Evolutionary conservation across 148 eudicot species (phyloP).

Genomic region (Camellia granthamiana): DNA sequence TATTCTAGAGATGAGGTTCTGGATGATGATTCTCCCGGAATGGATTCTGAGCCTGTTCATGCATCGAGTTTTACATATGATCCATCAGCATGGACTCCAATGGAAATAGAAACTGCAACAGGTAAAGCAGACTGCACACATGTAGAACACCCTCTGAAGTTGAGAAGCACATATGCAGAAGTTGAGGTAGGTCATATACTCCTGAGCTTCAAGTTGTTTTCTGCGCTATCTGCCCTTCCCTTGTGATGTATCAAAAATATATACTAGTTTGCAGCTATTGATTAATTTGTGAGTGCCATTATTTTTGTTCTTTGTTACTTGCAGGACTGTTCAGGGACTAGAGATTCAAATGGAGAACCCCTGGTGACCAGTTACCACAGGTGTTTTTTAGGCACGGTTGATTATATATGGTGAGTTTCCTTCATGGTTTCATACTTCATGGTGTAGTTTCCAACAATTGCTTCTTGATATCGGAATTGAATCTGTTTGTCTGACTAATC

Average conservation of each 20-base stretch:
- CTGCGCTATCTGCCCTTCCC: conserved; percentile 1
- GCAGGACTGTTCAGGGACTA: conserved; percentile 69
- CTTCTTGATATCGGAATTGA: neutral
- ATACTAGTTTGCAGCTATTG: neutral
- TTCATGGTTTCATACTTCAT: conserved; percentile 9
- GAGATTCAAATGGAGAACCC: conserved; percentile 87
- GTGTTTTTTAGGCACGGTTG: conserved; percentile 84
- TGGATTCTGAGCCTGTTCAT: conserved; percentile 27
- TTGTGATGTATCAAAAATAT: neutral
- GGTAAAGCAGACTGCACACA: conserved; percentile 54
- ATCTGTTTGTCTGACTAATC: neutral
- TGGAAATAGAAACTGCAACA: conserved; percentile 77
- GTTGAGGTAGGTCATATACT: conserved; percentile 57
- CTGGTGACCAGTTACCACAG: conserved; percentile 78
- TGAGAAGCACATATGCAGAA: conserved; percentile 80
- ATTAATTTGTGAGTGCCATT: neutral
- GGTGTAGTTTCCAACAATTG: neutral
- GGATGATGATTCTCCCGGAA: conserved; percentile 24
- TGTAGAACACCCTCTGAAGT: conserved; percentile 66
- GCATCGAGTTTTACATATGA: conserved; percentile 29
- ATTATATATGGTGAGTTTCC: conserved; percentile 81
- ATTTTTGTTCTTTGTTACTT: neutral
- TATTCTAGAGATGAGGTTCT: conserved; percentile 29
- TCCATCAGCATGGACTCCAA: conserved; percentile 81
- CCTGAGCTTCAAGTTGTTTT: neutral